Evolutionary conservation across 2,329 filamentous ascomycete genomes (phyloP).

Genomic region (Aspergillus arachidicola): DNA sequence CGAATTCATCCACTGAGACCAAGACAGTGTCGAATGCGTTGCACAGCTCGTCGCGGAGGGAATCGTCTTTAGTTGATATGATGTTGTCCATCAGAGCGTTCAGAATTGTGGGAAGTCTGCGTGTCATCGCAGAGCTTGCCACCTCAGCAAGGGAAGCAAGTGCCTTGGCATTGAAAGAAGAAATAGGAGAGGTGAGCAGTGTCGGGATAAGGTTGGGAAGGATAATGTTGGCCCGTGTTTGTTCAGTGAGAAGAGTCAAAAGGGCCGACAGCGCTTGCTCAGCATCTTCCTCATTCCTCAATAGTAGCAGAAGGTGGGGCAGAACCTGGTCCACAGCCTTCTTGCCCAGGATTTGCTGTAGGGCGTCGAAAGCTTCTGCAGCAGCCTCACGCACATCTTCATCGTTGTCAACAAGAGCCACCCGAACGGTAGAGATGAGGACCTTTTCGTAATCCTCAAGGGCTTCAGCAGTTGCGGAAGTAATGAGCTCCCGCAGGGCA

Average conservation of each 20-base stretch:
- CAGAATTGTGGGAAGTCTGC: constrained; percentile 84
- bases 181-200: constrained; percentile 84
- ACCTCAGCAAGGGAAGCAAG: constrained; percentile 91
- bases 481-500: constrained; percentile 89
- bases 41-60: constrained; percentile 72
- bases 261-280: constrained; percentile 91
- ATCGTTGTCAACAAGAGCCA: constrained; percentile 86
- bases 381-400: constrained; percentile 91
- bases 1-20: constrained; percentile 90
- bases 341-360: constrained; percentile 94
- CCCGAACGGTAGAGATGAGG: constrained; percentile 89
- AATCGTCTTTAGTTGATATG: constrained; percentile 71
- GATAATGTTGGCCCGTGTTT: constrained; percentile 92
- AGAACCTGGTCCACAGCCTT: constrained; percentile 92
- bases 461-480: constrained; percentile 82
- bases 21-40: constrained; percentile 86
- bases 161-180: constrained; percentile 91
- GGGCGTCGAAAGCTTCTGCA: constrained; percentile 92
- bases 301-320: constrained; percentile 85
- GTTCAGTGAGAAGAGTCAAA: constrained; percentile 89
- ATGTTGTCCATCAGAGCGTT: constrained; percentile 95
- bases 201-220: constrained; percentile 94
- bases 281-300: constrained; percentile 82
- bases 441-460: constrained; percentile 94
- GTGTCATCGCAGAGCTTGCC: constrained; percentile 85